A percentile compares a stretch with the other conserved stretches of the same genome.
Evolutionary conservation across 2,329 filamentous ascomycete species (phyloP).

Genomic region (Fusarium proliferatum): DNA sequence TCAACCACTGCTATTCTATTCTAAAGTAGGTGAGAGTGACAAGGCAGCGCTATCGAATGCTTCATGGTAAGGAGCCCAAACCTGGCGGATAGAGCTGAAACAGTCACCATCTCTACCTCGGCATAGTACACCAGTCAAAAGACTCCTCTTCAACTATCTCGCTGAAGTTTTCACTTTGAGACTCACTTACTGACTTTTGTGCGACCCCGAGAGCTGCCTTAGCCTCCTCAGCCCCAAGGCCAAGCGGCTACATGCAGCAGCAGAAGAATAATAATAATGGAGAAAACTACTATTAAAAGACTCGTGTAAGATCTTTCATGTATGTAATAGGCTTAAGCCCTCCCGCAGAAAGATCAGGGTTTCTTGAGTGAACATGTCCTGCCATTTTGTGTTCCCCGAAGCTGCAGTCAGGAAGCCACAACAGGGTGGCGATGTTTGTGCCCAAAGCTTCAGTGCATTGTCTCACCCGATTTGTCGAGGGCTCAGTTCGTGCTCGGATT

Average conservation of each 20-base stretch:
- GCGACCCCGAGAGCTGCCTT: too few relatives aligned
- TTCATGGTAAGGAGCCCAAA: too few relatives aligned
- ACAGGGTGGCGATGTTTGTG: background rate
- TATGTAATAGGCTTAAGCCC: accelerated
- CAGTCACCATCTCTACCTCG: background rate
- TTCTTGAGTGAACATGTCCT: background rate
- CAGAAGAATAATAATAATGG: accelerated
- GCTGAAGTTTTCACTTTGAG: background rate
- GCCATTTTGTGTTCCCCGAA: background rate
- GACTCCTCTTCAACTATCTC: background rate
- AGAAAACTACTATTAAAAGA: background rate
- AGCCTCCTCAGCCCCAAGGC: background rate
- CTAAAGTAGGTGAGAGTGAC: accelerated
- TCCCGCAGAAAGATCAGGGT: accelerated
- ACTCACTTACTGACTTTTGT: background rate
- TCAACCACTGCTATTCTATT: too few relatives aligned
- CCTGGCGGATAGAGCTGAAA: background rate
- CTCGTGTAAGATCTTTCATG: accelerated
- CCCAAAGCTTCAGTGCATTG: background rate
- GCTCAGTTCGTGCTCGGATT: accelerated
- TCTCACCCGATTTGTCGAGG: background rate
- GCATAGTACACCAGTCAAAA: background rate
- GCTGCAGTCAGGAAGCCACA: background rate
- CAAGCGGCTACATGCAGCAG: too few relatives aligned
- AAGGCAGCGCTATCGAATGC: background rate